phyloP scores from a whole-genome alignment of 2,329 filamentous ascomycete species.

The Paracoccidioides lutzii region DNA sequence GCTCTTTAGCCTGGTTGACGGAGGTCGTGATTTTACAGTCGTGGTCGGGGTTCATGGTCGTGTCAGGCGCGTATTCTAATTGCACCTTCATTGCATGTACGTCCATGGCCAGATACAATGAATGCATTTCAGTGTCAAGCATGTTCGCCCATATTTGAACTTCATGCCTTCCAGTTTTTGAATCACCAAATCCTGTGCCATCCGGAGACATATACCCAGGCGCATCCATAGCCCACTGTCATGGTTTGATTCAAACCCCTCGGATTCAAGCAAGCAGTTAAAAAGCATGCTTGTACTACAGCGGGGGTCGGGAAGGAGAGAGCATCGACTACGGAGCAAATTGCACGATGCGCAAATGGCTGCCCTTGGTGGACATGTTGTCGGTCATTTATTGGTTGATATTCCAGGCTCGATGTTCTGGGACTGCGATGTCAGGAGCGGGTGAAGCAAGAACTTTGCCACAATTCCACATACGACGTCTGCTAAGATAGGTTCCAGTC shows the following conservation, averaged over 20 bases:
- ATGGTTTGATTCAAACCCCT: slow-evolving; percentile 76
- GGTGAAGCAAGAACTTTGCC: slow-evolving; percentile 60
- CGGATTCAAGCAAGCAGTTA: slow-evolving; percentile 74
- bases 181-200: slow-evolving; percentile 67
- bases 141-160: slow-evolving; percentile 41
- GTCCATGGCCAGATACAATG: slow-evolving; percentile 32
- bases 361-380: slow-evolving; percentile 56
- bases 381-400: slow-evolving; percentile 19
- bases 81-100: slow-evolving; percentile 33
- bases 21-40: slow-evolving; percentile 38
- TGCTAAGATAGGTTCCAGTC: slow-evolving; percentile 70
- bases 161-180: slow-evolving; percentile 67
- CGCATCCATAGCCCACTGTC: slow-evolving; percentile 94
- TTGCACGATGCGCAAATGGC: slow-evolving; percentile 68
- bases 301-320: slow-evolving; percentile 73
- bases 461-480: slow-evolving; percentile 74
- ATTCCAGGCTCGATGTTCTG: slow-evolving; percentile 34
- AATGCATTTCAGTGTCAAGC: slow-evolving; percentile 45
- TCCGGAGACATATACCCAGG: slow-evolving; percentile 70
- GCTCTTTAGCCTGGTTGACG: slow-evolving; percentile 49
- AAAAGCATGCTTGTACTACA: slow-evolving; percentile 72
- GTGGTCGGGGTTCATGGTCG: slow-evolving; percentile 14
- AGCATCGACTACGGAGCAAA: slow-evolving; percentile 67
- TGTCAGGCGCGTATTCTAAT: slow-evolving; percentile 30
- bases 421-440: slow-evolving; percentile 40